Base-by-base conservation (phyloP, 768 basidiomycete genomes). In the Dendrothele bispora region DNA sequence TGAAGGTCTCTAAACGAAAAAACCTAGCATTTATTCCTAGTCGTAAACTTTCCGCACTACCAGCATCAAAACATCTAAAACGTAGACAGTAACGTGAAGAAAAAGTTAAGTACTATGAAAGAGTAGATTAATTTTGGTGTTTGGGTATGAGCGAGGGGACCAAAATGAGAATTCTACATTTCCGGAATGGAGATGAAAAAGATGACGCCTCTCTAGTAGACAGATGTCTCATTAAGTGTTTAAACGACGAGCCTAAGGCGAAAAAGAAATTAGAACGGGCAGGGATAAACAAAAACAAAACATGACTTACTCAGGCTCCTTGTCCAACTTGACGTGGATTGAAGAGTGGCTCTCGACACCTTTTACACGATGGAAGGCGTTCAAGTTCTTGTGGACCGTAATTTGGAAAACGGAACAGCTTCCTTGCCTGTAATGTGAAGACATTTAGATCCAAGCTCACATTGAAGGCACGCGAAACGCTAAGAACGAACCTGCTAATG, bases 371-470 rank as follows among this genome's bases (percentile, higher is more conserved):
- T 92, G 93, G 74, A 85, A 98, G 0, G 86, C 91, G 62, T 98
- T 98, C 55, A 98, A 71, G 76, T 98, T 99, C 76, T 99, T 99
- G 78, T 98, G 95, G 52, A 95, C 69, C 4, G 95, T 98, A 62
- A 99, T 82, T 72, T 98, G 95, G 88, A 95, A 99, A 34, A 98
- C 88, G 0, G 92, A 90, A 6, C 88, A 83, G 11, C 86, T 75
- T 27, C 97, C 97, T 77, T 98, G 91, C 22, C 89, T 85, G 52
- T 41, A 49, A 6, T 28, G 22, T 15, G 44, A 43, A 42, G 6
- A 14, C 20, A 10, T 12, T 2, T 45, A 34, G 15, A 18, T 24
- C 4, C 20, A 37, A 15, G 17, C 6, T 14, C 20, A 14, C 8
- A 14, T 36, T 8, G 5, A 14, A 25, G 41, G 26, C 14, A 24